Evolutionary conservation across 192 early-diverging fungal species (phyloP).

Genomic region (Backusella westeae): DNA sequence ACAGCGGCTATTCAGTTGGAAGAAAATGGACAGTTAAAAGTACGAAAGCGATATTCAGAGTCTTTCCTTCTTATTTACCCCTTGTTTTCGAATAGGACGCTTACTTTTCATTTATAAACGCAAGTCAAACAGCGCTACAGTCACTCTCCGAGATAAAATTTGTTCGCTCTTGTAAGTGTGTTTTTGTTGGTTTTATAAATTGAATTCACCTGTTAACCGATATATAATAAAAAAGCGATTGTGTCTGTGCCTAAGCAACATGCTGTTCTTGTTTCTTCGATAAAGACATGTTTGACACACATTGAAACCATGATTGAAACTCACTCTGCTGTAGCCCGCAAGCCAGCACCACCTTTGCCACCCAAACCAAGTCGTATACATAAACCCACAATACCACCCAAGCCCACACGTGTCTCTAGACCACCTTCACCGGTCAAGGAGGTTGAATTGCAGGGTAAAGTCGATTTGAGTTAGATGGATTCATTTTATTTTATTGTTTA

Average conservation of each 20-base stretch:
- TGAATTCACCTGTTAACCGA: no score
- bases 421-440: slow-evolving; percentile 8
- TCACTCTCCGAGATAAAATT: slow-evolving; percentile 54
- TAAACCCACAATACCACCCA: slow-evolving; percentile 55
- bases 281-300: slow-evolving; percentile 27
- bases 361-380: slow-evolving; percentile 52
- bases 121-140: slow-evolving; percentile 41
- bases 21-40: slow-evolving; percentile 33
- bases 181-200: neutral
- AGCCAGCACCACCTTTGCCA: slow-evolving; percentile 41
- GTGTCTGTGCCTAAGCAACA: slow-evolving; percentile 28
- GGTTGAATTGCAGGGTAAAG: slow-evolving; percentile 17
- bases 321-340: slow-evolving; percentile 20
- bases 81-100: slow-evolving; percentile 45
- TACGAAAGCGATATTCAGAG: neutral
- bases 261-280: slow-evolving; percentile 14
- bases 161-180: slow-evolving; percentile 51
- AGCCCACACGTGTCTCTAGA: slow-evolving; percentile 38
- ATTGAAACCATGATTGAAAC: slow-evolving; percentile 26
- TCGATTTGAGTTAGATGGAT: neutral
- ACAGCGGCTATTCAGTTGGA: slow-evolving; percentile 19
- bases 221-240: slow-evolving; percentile 15
- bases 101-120: slow-evolving; percentile 47
- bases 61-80: neutral
- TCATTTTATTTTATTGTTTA: neutral